A percentile compares a stretch with the other conserved stretches of the same genome.
Evolutionary conservation across 2,329 filamentous ascomycete species (phyloP).

Genomic region (Phaeophleospora eucalypticola): DNA sequence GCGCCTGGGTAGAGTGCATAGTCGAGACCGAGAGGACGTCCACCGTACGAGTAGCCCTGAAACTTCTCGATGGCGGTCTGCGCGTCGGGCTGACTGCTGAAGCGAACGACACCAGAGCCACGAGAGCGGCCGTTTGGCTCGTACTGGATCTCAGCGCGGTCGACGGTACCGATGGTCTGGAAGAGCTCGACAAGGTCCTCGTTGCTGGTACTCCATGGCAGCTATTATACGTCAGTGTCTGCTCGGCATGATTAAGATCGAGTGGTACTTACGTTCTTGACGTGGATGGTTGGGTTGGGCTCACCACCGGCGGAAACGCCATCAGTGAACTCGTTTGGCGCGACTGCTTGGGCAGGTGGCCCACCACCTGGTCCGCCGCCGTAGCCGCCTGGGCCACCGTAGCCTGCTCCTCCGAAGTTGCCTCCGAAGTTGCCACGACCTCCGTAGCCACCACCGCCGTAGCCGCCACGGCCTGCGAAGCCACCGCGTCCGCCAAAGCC

Average conservation of each 20-base stretch:
- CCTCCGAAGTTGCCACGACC: constrained; percentile 57
- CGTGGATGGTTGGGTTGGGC: constrained; percentile 79
- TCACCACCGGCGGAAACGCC: constrained; percentile 84
- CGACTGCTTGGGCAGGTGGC: constrained; percentile 45
- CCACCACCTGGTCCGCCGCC: constrained; percentile 35
- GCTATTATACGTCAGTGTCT: constrained; percentile 49
- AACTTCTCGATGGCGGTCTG: constrained; percentile 96
- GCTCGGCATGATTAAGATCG: too few relatives aligned
- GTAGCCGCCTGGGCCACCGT: constrained; percentile 30
- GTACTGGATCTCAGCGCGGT: constrained; percentile 98
- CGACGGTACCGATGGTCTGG: constrained; percentile 95
- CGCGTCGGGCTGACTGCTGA: constrained; percentile 76
- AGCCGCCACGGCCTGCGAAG: constrained; percentile 48
- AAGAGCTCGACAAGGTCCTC: constrained; percentile 96
- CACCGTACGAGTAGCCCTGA: constrained; percentile 94
- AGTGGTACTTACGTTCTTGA: constrained; percentile 76
- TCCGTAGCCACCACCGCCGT: constrained; percentile 49
- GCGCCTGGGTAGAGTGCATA: constrained; percentile 86
- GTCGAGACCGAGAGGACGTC: constrained; percentile 84
- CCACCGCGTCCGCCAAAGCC: constrained; percentile 46
- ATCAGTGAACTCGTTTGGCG: constrained; percentile 89
- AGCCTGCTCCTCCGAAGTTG: constrained; percentile 45
- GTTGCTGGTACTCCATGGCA: constrained; percentile 98
- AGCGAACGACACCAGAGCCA: constrained; percentile 93
- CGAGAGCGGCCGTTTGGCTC: constrained; percentile 93